Percentiles rank a stretch among this genome's conserved stretches.
Evolutionary conservation across 2,329 filamentous ascomycete genomes (phyloP).

Genomic region (Incumbomyces delicatus): DNA sequence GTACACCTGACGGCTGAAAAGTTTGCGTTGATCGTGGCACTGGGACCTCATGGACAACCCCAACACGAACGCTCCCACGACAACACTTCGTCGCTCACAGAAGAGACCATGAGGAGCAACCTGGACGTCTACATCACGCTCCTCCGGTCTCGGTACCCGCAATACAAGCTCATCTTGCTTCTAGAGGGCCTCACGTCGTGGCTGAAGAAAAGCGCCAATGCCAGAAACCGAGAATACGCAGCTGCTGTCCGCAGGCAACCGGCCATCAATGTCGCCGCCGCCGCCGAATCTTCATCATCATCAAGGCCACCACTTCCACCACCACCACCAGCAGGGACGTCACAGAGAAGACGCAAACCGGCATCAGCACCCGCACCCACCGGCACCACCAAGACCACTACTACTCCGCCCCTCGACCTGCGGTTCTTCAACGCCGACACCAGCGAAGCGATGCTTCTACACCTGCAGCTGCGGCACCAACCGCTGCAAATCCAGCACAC

Average conservation of each 20-base stretch:
- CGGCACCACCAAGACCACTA: no score
- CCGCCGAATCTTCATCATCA: slow-evolving; percentile 15
- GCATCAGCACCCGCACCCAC: slow-evolving; percentile 18
- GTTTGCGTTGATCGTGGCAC: slow-evolving; percentile 50
- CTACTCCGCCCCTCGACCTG: slow-evolving; percentile 31
- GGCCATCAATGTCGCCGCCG: slow-evolving; percentile 14
- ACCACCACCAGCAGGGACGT: slow-evolving; percentile 17
- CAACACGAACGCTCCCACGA: slow-evolving; percentile 25
- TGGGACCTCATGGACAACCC: not conserved
- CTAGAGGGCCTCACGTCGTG: slow-evolving; percentile 59
- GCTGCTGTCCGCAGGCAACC: slow-evolving; percentile 50
- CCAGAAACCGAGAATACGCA: slow-evolving; percentile 58
- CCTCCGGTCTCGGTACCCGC: slow-evolving; percentile 46
- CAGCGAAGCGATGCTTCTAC: slow-evolving; percentile 61
- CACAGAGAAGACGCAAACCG: slow-evolving; percentile 21
- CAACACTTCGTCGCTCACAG: slow-evolving; percentile 12
- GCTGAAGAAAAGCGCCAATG: slow-evolving; percentile 59
- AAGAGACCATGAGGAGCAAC: slow-evolving; percentile 33
- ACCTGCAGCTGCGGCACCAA: slow-evolving; percentile 58
- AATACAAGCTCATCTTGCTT: slow-evolving; percentile 54
- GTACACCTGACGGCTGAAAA: slow-evolving; percentile 54
- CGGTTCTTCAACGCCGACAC: slow-evolving; percentile 54
- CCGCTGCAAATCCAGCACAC: slow-evolving; percentile 61
- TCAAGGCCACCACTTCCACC: not conserved
- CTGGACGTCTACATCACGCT: slow-evolving; percentile 50